These are phyloP conservation scores for Ceratobasidium sp. DNA, from an alignment of 1,284 basidiomycete species.

Conservation along the genomic window DNA sequence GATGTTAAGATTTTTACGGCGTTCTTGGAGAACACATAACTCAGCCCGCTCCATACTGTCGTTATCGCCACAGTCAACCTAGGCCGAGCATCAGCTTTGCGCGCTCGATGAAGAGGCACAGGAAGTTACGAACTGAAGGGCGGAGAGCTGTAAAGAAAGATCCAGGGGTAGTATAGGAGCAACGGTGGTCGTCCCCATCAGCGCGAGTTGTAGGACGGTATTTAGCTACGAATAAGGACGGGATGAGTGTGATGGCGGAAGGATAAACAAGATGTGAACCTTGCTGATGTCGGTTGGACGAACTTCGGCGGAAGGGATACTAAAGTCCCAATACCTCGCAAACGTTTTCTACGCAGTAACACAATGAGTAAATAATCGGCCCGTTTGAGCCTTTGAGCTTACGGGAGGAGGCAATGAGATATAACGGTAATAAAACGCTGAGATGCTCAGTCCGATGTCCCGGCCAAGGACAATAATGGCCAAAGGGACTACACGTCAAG, in stretches of 20 bases:
- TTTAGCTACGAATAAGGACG: constrained; percentile 71
- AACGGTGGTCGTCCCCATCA: constrained; percentile 91
- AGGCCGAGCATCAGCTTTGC: constrained; percentile 11
- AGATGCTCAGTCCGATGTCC: constrained; percentile 86
- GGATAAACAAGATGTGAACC: constrained; percentile 58
- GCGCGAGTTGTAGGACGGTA: constrained; percentile 88
- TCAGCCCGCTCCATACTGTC: constrained; percentile 91
- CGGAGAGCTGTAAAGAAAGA: constrained; percentile 66
- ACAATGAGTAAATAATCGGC: constrained; percentile 21
- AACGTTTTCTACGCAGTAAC: constrained; percentile 79
- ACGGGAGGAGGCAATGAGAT: constrained; percentile 88
- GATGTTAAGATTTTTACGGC: constrained; percentile 66
- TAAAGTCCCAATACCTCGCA: constrained; percentile 92
- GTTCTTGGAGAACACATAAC: constrained; percentile 82
- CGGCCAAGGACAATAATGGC: constrained; percentile 89
- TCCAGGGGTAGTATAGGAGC: constrained; percentile 80
- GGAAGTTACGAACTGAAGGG: constrained; percentile 66
- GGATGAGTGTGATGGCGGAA: background rate
- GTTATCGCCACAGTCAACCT: constrained; percentile 89
- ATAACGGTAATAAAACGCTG: constrained; percentile 95
- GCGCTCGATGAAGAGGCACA: background rate
- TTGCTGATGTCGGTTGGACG: constrained; percentile 91
- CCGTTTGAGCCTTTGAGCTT: constrained; percentile 54
- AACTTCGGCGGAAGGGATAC: constrained; percentile 93
- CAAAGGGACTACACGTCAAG: constrained; percentile 71